Base-by-base conservation (phyloP, 2,329 filamentous ascomycete genomes). In the Helotiales sp. region DNA sequence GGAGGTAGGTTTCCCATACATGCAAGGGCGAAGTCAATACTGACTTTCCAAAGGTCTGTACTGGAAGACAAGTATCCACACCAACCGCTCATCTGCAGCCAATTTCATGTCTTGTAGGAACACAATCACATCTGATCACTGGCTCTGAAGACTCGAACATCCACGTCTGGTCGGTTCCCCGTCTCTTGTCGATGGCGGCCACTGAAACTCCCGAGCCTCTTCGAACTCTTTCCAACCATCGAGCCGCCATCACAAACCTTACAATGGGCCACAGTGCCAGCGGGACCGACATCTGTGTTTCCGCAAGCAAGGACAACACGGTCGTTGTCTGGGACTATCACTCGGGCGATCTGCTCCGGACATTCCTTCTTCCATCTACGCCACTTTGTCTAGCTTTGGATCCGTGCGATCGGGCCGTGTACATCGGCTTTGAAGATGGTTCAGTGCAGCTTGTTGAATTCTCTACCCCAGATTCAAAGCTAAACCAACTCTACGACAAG, bases 241-340 rank as follows among this genome's bases (percentile, higher is more conserved):
- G 91, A 37, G 89, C 87, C 70, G 91, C 85, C 77, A 89, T 94
- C 78, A 95, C 87, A 69, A 87, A 85, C 61, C 77, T 91, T 20
- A 80, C 79, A 5, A 80, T 85, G 50, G 90, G 91, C 20, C 88
- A 92, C 75, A 90, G 91, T 76, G 82, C 85, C 67, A 90, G 88
- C 77, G 87, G 89, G 74, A 91, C 91, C 66, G 95, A 92, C 78
- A 89, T 98, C 68, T 94, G 91, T 67, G 86, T 97, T 22, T 96
- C 95, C 2, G 88, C 90, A 6, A 93, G 93, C 71, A 89, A 87
- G 73, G 96, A 98, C 80, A 94, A 92, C 79, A 96, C 93, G 7
- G 93, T 93, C 73, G 90, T 97, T 74, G 84, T 97, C 68, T 99
- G 96, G 96, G 94, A 98, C 80, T 96, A 96, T 77, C 88, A 89